Base-by-base conservation (phyloP, 1,284 basidiomycete species). In the Sphagnurus paluster region DNA sequence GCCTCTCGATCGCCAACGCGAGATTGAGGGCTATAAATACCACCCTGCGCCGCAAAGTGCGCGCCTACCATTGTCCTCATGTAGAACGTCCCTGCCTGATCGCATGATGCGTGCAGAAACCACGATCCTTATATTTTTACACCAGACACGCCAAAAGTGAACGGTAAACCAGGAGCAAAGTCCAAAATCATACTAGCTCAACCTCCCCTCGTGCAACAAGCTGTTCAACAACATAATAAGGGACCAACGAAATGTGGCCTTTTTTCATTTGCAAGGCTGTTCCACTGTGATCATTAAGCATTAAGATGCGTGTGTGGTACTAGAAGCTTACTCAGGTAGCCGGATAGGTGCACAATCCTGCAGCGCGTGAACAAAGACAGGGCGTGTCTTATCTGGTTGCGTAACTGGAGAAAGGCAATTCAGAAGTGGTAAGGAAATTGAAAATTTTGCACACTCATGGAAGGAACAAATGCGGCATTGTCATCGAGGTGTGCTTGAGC, bases 331-430 rank as follows among this genome's bases (percentile, higher is more conserved):
- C 92, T 90, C 84, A 28, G 85, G 85, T 14, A 93, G 67, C 24
- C 72, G 69, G 37, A 92, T 76, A 5, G 81, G 80, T 1, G 84
- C 82, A 64, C 90, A 90, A 42, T 78, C 74, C 43, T 76, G 70
- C 14, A 83, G 72, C 9, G 90, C 90, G 61, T 85, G 88, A 1
- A 88, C 83, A 59, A 95, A 87, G 1, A 96, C 89, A 0, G 89
- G 82, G 0, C 77, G 74, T 9, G 76, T 72, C 55, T 78, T 82
- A 58, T 93, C 85, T 1, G 93, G 92, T 54, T 80, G 74, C 0
- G 84, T 74, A 9, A 92, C 92, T 94, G 60, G 16, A 24, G 16
- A 48, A 45, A 58, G 20, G 29, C 24, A 16, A 16, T 4, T 38
- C 21, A n/a, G 11, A 42, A 5, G 6, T 28, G 36, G n/a, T 35